Evolutionary conservation across 805 yeast species (phyloP).

Genomic region (Metschnikowia santaceciliae): DNA sequence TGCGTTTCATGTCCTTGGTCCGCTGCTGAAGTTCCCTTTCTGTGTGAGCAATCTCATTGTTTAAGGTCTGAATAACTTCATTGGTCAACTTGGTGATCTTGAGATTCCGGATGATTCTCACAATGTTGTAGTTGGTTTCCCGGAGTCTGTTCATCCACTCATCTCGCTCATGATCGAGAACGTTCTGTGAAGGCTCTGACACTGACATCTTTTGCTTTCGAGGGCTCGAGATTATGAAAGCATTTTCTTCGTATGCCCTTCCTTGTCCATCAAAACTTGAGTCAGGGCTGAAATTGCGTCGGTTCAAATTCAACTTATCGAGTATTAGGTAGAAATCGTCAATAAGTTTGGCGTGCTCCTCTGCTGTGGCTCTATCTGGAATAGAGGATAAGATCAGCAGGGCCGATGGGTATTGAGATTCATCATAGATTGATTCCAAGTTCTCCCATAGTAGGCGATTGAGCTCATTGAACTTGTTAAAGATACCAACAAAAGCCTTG

Average conservation of each 20-base stretch:
- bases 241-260: slow-evolving; percentile 8
- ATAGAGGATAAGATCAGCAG: slow-evolving; percentile 18
- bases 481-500: slow-evolving; percentile 27
- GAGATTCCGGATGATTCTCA: slow-evolving; percentile 32
- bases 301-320: slow-evolving; percentile 19
- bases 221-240: slow-evolving; percentile 19
- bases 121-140: slow-evolving; percentile 36
- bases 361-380: slow-evolving; percentile 31
- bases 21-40: slow-evolving; percentile 25
- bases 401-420: slow-evolving; percentile 11
- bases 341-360: slow-evolving; percentile 25
- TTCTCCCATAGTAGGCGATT: slow-evolving; percentile 26
- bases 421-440: slow-evolving; percentile 26
- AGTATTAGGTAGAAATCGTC: slow-evolving; percentile 29
- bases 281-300: slow-evolving; percentile 6
- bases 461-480: slow-evolving; percentile 28
- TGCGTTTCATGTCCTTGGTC: slow-evolving; percentile 20
- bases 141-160: slow-evolving; percentile 26
- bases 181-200: not conserved
- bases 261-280: slow-evolving; percentile 6
- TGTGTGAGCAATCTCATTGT: slow-evolving; percentile 24
- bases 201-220: slow-evolving; percentile 9
- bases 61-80: slow-evolving; percentile 23
- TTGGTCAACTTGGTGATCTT: slow-evolving; percentile 35
- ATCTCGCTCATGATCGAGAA: slow-evolving; percentile 1